Conservation (phyloP, 441 rosid species). For the Corymbia citriodora region DNA sequence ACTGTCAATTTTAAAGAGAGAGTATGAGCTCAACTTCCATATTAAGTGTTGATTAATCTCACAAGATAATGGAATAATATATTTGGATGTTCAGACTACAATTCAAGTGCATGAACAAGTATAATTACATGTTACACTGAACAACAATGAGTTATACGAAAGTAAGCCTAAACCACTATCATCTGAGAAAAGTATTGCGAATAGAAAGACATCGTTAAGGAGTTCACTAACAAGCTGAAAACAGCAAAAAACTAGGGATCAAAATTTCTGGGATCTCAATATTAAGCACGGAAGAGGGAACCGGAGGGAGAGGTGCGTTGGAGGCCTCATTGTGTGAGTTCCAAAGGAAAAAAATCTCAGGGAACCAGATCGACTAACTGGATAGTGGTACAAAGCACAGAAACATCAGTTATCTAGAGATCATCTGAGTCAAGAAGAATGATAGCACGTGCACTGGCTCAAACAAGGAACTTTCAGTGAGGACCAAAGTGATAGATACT, state of each 20-base stretch:
- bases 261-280: neutral
- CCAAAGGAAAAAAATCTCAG: neutral
- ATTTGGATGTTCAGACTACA: neutral
- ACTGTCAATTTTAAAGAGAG: slow-evolving; percentile 31
- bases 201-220: neutral
- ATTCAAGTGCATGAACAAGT: neutral
- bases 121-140: neutral
- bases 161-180: neutral
- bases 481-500: neutral
- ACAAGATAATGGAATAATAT: neutral
- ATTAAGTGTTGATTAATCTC: neutral
- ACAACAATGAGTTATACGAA: neutral
- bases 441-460: neutral
- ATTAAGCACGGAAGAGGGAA: neutral
- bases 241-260: neutral
- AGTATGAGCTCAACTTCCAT: neutral
- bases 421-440: neutral
- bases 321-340: neutral
- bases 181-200: neutral
- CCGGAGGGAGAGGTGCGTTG: neutral
- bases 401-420: neutral
- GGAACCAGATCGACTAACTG: neutral
- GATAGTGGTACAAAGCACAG: neutral
- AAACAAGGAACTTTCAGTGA: neutral
- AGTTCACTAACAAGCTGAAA: neutral